Evolutionary conservation across 129 eudicot genomes (phyloP), one percentile per base, ranked within the genome.

Genomic region (Rutidosis leptorrhynchoides): DNA sequence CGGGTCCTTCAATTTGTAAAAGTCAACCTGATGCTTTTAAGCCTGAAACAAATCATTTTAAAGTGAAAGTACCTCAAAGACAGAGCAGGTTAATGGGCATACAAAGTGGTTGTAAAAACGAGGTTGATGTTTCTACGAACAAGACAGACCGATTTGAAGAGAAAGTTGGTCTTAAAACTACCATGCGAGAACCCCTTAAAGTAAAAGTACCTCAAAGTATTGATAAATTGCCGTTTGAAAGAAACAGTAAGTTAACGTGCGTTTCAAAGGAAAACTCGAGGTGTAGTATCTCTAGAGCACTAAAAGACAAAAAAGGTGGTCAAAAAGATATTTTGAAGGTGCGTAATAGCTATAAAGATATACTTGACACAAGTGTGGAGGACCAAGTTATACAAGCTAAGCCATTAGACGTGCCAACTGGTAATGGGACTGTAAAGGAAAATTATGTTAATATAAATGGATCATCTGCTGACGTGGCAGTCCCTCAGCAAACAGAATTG

Each of bases 41-140:
- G 68, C 64, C 65, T 53, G 59, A 72, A 54, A 68, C 64, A 15
- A 65, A 74, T 60, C 49, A 30, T 46, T 10, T 55, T 30, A 71
- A 65, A 25, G 51, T 64, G 30, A 88, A 73, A 71, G 67, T 58
- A 67, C 66, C 73, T 67, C 58, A 29, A 21, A 80, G 78, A 24
- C 75, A 81, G 65, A 71, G 33, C 58, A 85, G 81, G 80, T 79
- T 65, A 27, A 80, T 23, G 46, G 77, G 68, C 46, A 71, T 73
- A 45, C 83, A 70, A 71, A 61, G 37, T 9, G 19, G 21, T 58
- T 63, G 77, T 14, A 70, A 69, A 73, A 74, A 28, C 24, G 71
- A 81, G 55, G 60, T 76, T 68, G 78, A 64, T 76, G 72, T 56
- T 58, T 58, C 70, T 60, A 73, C 71, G 66, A 62, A 70, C 33